Evolutionary conservation across 129 eudicot genomes (phyloP), one percentile per base, ranked within the genome.

Genomic region (Oenanthe sinensis): DNA sequence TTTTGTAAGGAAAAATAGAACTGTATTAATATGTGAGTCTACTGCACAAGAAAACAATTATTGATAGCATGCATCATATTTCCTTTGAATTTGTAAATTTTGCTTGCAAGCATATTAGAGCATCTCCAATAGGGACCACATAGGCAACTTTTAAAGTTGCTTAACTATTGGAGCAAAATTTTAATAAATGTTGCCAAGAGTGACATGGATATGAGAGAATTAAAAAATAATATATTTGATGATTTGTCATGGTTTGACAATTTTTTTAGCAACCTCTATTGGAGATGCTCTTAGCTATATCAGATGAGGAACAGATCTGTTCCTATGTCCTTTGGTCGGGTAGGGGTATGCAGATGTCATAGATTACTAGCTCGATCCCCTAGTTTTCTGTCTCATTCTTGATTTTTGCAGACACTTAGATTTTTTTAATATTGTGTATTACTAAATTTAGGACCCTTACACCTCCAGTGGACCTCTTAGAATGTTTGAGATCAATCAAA

Each of bases 401-500:
- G 75, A 15, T 70, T 72, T 72, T 7, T 72, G 26, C 6, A 16
- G 26, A 13, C 1, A 4, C 8, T 19, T 13, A 42, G 1, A 77
- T 28, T 58, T 37, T 10, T 7, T 43, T 55, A 14, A 69, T 49
- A 13, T 13, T 37, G 30, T 73, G 69, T 79, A 20, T 74, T 69
- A 71, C 33, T 36, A 77, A 22, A 24, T 77, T 40, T 79, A 93
- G 98, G 88, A 91, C 97, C 69, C 74, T 91, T 74, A 94, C 98
- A 43, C 75, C 92, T 67, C 93, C 97, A 11, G 98, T 94, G 50
- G 90, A 91, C 78, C 93, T 91, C 47, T 55, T 86, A 79, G 87
- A 48, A 60, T 93, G 98, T 76, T 84, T 93, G 83, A 87, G 78
- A 71, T 85, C 98, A 45, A 91, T 93, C 50, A 91, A 85, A 87